Evolutionary conservation across 805 yeast genomes (phyloP).

Genomic region (Yarrowia sp.): DNA sequence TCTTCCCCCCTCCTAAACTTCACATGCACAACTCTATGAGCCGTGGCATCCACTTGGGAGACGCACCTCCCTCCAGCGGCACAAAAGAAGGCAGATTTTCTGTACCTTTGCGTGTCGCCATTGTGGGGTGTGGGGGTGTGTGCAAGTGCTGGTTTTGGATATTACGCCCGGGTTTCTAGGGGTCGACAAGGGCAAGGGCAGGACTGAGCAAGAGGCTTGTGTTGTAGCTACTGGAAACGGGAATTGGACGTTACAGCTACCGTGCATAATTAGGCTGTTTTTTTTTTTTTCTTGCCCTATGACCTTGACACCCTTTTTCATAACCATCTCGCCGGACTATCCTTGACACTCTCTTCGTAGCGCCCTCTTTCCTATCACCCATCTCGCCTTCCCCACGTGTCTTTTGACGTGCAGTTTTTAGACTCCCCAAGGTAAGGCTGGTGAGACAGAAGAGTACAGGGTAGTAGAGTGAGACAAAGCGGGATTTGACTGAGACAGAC

Average conservation of each 20-base stretch:
- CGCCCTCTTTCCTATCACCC: slow-evolving; percentile 5
- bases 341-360: background rate
- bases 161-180: no score
- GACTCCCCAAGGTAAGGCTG: background rate
- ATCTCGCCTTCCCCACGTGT: slow-evolving; percentile 18
- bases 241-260: no score
- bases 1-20: background rate
- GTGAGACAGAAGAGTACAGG: background rate
- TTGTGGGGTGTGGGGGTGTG: slow-evolving; percentile 3
- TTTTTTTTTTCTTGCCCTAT: background rate
- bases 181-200: no score
- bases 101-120: no score
- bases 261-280: background rate
- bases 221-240: no score
- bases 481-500: no score
- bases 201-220: no score
- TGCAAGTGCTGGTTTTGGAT: no score
- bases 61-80: background rate
- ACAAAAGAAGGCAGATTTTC: no score
- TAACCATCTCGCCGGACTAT: no score
- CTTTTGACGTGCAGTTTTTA: slow-evolving; percentile 8
- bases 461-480: background rate
- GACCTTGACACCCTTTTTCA: background rate
- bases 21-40: slow-evolving; percentile 14
- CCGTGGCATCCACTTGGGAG: background rate